These are phyloP conservation scores for Gyromitra esculenta DNA, from an alignment of 2,329 filamentous ascomycete genomes.

Conservation along the genomic window DNA sequence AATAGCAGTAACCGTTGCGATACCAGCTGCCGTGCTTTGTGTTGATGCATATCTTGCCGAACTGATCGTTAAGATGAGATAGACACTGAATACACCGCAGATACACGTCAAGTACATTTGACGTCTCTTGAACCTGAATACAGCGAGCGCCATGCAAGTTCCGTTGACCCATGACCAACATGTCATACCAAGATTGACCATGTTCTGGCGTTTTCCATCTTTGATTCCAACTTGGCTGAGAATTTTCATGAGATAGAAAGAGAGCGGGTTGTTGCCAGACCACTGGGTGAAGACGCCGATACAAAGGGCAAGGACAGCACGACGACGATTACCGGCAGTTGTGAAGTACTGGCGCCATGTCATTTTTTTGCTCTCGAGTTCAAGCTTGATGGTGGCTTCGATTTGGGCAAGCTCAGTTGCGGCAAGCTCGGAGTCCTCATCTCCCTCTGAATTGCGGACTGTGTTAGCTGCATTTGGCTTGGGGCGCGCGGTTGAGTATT, in stretches of 20 bases:
- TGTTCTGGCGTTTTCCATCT: slow-evolving; percentile 62
- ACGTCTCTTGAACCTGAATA: slow-evolving; percentile 63
- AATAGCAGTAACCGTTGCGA: slow-evolving; percentile 62
- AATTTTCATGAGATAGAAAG: slow-evolving; percentile 65
- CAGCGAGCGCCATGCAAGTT: slow-evolving; percentile 61
- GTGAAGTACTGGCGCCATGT: slow-evolving; percentile 63
- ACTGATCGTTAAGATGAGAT: slow-evolving; percentile 62
- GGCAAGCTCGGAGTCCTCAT: slow-evolving; percentile 66
- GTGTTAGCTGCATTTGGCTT: slow-evolving; percentile 55
- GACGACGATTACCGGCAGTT: slow-evolving; percentile 62
- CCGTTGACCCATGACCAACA: slow-evolving; percentile 64
- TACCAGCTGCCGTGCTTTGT: slow-evolving; percentile 58
- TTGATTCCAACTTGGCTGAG: slow-evolving; percentile 64
- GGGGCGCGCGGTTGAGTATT: slow-evolving; percentile 59
- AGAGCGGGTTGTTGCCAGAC: slow-evolving; percentile 63
- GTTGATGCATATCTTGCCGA: slow-evolving; percentile 58
- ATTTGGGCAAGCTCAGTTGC: slow-evolving; percentile 71
- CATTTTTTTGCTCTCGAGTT: slow-evolving; percentile 66
- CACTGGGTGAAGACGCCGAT: slow-evolving; percentile 68
- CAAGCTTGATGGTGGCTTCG: slow-evolving; percentile 67
- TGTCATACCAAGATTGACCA: slow-evolving; percentile 62
- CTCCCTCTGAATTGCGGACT: slow-evolving; percentile 63
- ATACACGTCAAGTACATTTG: slow-evolving; percentile 65
- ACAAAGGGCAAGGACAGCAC: slow-evolving; percentile 64
- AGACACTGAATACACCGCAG: slow-evolving; percentile 60